Base-by-base conservation (phyloP, 2,329 filamentous ascomycete genomes). In the Lithohypha guttulata region DNA sequence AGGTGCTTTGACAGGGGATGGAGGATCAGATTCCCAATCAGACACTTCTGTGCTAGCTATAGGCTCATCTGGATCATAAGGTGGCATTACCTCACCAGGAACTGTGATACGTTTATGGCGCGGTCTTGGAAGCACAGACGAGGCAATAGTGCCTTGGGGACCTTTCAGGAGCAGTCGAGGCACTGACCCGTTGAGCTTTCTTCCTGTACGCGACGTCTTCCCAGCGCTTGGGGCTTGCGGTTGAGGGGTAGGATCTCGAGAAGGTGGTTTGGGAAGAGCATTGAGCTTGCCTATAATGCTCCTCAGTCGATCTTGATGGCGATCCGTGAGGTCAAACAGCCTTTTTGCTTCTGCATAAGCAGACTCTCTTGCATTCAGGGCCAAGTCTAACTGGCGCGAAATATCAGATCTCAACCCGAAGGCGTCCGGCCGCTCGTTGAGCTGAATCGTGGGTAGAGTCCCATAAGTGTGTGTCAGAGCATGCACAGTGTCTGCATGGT, bases 281-380 rank as follows among this genome's bases (percentile, higher is more conserved):
- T 76, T 68, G 14, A 80, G 66, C 58, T 79, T 79, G 50, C 68
- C 66, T 42, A 69, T 71, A 51, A 80, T 78, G 41, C 70, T 68
- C 35, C 66, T 68, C 34, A 79, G 57, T 32, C 74, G 67, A 47
- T 69, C 68, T 48, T 69, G 66, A 52, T 75, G 70, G 49, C 70
- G 68, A 53, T 75, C 65, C 5, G 73, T 67, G 28, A 72, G 68
- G 53, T 76, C 71, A 54, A 69, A 69, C 17, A 76, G 58, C 15
- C 73, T 66, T 45, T 63, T 64, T 6, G 73, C 69, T 55, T 77
- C 73, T 9, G 71, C 71, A 49, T 63, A 70, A 3, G 72, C 59
- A 3, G 69, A 70, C 53, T 76, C 71, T 42, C 73, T 62, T 42
- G 68, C 69, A 53, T 64, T 68, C 40, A 74, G 64, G 14, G 71